phyloP scores from a whole-genome alignment of 1,139 yeast species.

The Yamadazyma diospyri region DNA sequence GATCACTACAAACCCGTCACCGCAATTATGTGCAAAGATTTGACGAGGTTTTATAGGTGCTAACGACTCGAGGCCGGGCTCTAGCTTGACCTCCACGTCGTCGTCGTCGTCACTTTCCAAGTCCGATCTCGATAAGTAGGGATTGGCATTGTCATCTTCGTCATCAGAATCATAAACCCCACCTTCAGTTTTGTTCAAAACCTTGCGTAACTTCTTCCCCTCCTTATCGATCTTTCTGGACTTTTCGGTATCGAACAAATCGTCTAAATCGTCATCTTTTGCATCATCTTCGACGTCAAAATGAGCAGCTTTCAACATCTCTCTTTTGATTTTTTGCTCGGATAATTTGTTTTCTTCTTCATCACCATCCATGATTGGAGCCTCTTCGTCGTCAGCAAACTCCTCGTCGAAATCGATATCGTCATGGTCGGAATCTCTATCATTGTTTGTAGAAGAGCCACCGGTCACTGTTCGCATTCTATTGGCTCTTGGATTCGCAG shows the following conservation, averaged over 20 bases:
- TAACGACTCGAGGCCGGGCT: conserved; percentile 21
- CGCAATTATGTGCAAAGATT: conserved; percentile 46
- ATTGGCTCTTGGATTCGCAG: conserved; percentile 11
- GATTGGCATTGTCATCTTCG: conserved; percentile 72
- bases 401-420: conserved; percentile 95
- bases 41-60: conserved; percentile 21
- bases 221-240: conserved; percentile 84
- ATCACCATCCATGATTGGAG: conserved; percentile 95
- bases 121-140: conserved; percentile 75
- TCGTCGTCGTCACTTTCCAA: conserved; percentile 55
- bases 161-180: conserved; percentile 84
- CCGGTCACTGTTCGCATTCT: conserved; percentile 61
- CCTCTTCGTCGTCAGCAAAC: conserved; percentile 98
- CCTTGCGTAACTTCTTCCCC: conserved; percentile 82
- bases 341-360: conserved; percentile 92
- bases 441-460: conserved; percentile 45
- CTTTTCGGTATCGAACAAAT: conserved; percentile 58
- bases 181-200: conserved; percentile 81
- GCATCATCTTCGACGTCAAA: conserved; percentile 61
- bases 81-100: conserved; percentile 43
- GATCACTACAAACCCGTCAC: conserved; percentile 65
- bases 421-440: conserved; percentile 77
- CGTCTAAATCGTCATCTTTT: conserved; percentile 59
- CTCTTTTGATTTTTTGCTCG: conserved; percentile 83
- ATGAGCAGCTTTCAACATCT: conserved; percentile 82